Evolutionary conservation across 2,329 filamentous ascomycete species (phyloP), one percentile per base, ranked within the genome.

Genomic region (Aspergillus viridinutans): DNA sequence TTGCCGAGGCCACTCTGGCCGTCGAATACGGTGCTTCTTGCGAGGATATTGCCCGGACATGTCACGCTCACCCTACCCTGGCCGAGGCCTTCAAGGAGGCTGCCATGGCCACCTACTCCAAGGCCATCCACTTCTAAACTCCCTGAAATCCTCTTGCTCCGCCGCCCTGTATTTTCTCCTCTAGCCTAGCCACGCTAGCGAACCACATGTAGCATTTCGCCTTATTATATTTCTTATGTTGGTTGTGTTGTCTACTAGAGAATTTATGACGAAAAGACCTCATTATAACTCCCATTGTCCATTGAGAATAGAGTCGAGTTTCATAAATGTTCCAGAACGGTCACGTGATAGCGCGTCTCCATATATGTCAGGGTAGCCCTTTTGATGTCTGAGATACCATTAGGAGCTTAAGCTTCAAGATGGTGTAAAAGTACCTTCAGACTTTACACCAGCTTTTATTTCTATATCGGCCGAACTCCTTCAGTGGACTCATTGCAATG

Each of bases 11-110:
- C 64, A 94, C 92, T 12, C 82, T 99, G 70, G 94, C 94, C 56
- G 82, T 99, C 52, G 94, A 99, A 81, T 99, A 99, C 72, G 94
- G 94, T 64, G 94, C 94, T 29, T 94, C 90, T 64, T 92, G 87
- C 69, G 94, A 99, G 81, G 94, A 97, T 76, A 90, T 96, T 72
- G 92, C 89, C 60, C 86, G 94, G 72, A 97, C 94, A 63, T 94
- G 90, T 78, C 94, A 99, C 79, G 94, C 94, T 55, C 94, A 99
- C 80, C 94, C 94, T 56, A 97, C 92, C 52, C 83, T 99, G 59
- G 87, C 93, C 25, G 94, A 99, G 82, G 94, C 94, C 48, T 97
- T 99, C 85, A 99, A 99, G 84, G 94, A 99, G 85, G 94, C 94
- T 70, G 94, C 94, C 67, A 97, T 99, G 94, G 90, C 91, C 61